Evolutionary conservation across 169 alveolate genomes (phyloP), one percentile per base, ranked within the genome.

Genomic region (Plasmodium ovale): DNA sequence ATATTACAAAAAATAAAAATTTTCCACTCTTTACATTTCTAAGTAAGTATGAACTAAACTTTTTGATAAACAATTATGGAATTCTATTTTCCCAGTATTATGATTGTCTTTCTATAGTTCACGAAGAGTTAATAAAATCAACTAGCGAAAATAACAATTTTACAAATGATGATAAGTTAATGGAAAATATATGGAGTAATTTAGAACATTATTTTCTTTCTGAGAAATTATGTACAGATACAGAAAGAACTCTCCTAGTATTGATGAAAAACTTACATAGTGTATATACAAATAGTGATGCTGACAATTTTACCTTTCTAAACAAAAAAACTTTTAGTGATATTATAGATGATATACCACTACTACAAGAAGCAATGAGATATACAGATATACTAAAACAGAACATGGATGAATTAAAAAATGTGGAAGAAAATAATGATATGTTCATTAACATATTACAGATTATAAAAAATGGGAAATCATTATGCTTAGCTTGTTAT

Each of bases 361-460:
- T 65, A 25, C n/a, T 82, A 25, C 84, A 65, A 44, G 21, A 44
- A 51, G 93, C 89, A 16, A 59, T 92, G n/a, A 56, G 95, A 65
- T 94, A 87, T 58, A 93, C 94, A 6, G 92, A 92, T 67, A 87
- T 94, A 25, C 70, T 94, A 51, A 94, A 89, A 82, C 95, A 94
- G 72, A 93, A 94, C 23, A 69, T 92, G 25, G 93, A 72, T 16
- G 94, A 94, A 71, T 35, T 89, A 23, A 92, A 64, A 56, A 72
- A 87, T 35, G 59, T 79, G 5, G 62, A 84, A 67, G 62, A 84
- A 67, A 37, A 72, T 56, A 82, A 65, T 21, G 84, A 82, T 37
- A 65, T 64, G 64, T 94, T 92, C 77, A 91, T 93, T 82, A 89
- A 72, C 65, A 95, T 96, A 60, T 65, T 73, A 14, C 94, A 93